A percentile compares a stretch with the other conserved stretches of the same genome.
Evolutionary conservation across 768 basidiomycete species (phyloP).

Genomic region (Guyanaporus albipodus): DNA sequence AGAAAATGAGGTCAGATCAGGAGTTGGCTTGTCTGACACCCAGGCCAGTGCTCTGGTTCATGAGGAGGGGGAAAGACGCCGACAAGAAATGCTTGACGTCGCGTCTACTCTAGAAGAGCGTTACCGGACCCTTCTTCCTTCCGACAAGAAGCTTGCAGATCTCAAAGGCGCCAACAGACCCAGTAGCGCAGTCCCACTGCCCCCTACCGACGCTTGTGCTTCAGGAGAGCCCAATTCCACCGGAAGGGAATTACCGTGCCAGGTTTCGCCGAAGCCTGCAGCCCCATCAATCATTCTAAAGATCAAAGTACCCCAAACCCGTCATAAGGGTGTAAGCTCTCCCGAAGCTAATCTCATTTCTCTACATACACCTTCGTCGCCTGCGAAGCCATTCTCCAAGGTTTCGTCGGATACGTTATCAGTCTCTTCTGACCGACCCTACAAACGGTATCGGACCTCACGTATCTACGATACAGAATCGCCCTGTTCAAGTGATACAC

Average conservation of each 20-base stretch:
- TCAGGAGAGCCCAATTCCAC: conserved; percentile 13
- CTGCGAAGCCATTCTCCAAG: conserved; percentile 27
- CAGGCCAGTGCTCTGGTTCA: conserved; percentile 39
- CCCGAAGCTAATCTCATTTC: conserved; percentile 14
- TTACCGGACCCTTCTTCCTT: conserved; percentile 69
- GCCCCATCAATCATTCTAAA: conserved; percentile 31
- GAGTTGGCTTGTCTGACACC: conserved; percentile 29
- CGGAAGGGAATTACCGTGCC: conserved; percentile 7
- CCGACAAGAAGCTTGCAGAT: conserved; percentile 47
- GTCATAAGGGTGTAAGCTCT: conserved; percentile 20
- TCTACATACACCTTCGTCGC: conserved; percentile 12
- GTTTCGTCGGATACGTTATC: conserved; percentile 30
- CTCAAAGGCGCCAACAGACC: conserved; percentile 23
- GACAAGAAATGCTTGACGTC: conserved; percentile 68
- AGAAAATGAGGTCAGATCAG: conserved; percentile 25
- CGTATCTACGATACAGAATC: conserved; percentile 22
- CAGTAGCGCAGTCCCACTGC: conserved; percentile 9
- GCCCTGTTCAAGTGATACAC: conserved; percentile 16
- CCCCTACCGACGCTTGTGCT: conserved; percentile 15
- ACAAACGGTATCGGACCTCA: conserved; percentile 28
- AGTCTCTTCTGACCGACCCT: conserved; percentile 24
- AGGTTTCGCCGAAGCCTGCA: conserved; percentile 15
- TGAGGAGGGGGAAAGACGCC: conserved; percentile 69
- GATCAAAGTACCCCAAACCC: conserved; percentile 32
- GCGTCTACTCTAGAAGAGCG: conserved; percentile 66